Evolutionary conservation across 163 green algal genomes (phyloP), one percentile per base, ranked within the genome.

Genomic region (Scenedesmus sp.): DNA sequence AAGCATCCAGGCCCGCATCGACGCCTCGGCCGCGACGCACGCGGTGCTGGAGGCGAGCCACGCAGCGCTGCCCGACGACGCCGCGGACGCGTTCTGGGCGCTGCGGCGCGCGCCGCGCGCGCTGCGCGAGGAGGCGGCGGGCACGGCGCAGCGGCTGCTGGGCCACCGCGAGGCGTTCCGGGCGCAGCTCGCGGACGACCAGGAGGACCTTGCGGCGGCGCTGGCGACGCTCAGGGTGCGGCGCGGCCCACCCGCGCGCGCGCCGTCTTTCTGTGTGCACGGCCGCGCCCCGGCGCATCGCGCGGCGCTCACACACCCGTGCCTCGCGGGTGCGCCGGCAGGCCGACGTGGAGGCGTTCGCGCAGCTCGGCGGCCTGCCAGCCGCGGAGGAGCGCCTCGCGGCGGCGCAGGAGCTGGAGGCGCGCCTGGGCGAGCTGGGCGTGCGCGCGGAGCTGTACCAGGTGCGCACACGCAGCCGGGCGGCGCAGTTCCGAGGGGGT

Each of bases 381-480:
- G 58, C 79, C 48, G 82, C 92, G 34, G 89, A 94, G 65, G 89
- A 94, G 63, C 82, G 89, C 13, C 75, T 90, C 28, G 70, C 73
- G 20, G 78, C 60, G 0, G 84, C 87, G 36, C 74, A 88, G 64
- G 91, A 94, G 79, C 84, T 94, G 31, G 88, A 95, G 80, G 42
- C 58, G 13, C 67, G 80, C 44, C 54, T 80, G 13, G 58, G 54
- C n/a, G 76, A 78, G 42, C 65, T 86, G 63, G 54, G 53, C 18
- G 54, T 88, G 48, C 77, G 87, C 45, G 73, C 89, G 18, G 88
- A 90, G 28, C 67, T 92, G 58, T 94, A 94, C 76, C 78, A 81
- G 45, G 82, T 78, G 15, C 74, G 18, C 42, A 22, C n/a, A n/a
- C n/a, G n/a, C n/a, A n/a, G n/a, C n/a, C n/a, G n/a, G n/a, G n/a